Conservation (phyloP, 306 rosid genomes). For the Acmispon strigosus region DNA sequence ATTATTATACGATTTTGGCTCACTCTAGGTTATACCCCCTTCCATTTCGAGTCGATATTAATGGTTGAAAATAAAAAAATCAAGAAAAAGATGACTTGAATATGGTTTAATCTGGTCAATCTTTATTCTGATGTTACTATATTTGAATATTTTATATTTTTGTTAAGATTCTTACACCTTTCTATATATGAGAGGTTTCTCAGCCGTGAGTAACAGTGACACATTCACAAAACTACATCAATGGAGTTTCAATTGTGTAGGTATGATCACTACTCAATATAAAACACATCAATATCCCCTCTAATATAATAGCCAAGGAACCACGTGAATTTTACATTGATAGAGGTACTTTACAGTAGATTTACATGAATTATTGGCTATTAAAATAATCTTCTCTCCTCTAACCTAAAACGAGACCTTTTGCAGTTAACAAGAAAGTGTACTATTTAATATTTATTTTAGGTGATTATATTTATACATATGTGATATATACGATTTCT, state of each 20-base stretch:
- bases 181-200: background rate
- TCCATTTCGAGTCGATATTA: background rate
- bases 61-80: background rate
- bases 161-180: background rate
- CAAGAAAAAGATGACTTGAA: too few species aligned
- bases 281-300: background rate
- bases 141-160: background rate
- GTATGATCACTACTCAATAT: background rate
- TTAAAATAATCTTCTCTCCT: too few species aligned
- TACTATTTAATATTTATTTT: too few species aligned
- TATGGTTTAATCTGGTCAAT: too few species aligned
- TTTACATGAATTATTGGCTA: too few species aligned
- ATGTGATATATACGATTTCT: too few species aligned
- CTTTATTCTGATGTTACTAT: background rate
- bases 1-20: background rate
- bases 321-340: background rate
- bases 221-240: background rate
- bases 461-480: too few species aligned
- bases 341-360: too few species aligned
- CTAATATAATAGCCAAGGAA: background rate
- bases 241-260: too few species aligned
- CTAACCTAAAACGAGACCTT: too few species aligned
- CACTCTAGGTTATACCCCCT: background rate
- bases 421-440: too few species aligned
- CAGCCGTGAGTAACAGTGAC: background rate